Conservation (phyloP, 2,329 filamentous ascomycete genomes). For the Diplodia corticola region DNA sequence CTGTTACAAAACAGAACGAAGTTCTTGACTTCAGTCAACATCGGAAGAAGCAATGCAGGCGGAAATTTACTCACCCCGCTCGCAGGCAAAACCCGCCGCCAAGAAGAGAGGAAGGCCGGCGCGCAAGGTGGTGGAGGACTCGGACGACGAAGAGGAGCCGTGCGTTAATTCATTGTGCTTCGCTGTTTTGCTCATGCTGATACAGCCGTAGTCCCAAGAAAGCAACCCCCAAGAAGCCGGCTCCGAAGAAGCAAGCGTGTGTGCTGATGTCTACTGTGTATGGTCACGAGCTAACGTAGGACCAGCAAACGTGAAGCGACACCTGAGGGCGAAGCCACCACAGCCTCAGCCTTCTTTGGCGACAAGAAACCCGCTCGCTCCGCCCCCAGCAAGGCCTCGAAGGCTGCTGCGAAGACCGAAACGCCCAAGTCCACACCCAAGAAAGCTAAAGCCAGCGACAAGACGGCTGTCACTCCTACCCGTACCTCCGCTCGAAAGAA, state of each 20-base stretch:
- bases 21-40: not conserved
- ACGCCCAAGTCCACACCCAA: constrained; percentile 41
- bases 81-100: constrained; percentile 37
- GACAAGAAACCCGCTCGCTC: constrained; percentile 57
- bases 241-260: constrained; percentile 59
- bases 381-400: constrained; percentile 41
- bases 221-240: constrained; percentile 57
- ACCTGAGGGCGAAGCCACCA: constrained; percentile 57
- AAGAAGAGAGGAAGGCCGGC: constrained; percentile 43
- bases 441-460: constrained; percentile 36
- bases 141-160: constrained; percentile 67
- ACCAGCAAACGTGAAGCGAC: constrained; percentile 50
- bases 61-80: not conserved
- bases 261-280: not conserved
- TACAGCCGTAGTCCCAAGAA: constrained; percentile 37
- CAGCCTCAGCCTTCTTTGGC: constrained; percentile 64
- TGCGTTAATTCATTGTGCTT: constrained; percentile 23
- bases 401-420: constrained; percentile 36
- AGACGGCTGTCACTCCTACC: constrained; percentile 35
- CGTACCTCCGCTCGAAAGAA: constrained; percentile 43
- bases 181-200: constrained; percentile 28
- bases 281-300: constrained; percentile 27
- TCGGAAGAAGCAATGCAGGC: not conserved
- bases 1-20: not conserved
- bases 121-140: constrained; percentile 63